Evolutionary conservation across 2,329 filamentous ascomycete genomes (phyloP).

Genomic region (Huntiella abstrusa): DNA sequence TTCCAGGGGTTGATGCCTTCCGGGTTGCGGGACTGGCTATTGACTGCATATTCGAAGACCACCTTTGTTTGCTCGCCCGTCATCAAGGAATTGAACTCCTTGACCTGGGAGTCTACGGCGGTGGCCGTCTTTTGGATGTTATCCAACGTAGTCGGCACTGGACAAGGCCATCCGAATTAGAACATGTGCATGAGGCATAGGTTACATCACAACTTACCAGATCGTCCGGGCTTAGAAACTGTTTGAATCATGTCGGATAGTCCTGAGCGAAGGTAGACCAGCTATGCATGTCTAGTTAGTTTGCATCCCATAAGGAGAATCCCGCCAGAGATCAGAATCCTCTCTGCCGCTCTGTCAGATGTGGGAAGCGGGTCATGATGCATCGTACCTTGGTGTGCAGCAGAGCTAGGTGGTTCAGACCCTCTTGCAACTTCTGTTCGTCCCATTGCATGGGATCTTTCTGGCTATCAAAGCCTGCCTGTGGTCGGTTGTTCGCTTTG

Average conservation of each 20-base stretch:
- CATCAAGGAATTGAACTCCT: conserved; percentile 30
- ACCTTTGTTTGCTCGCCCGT: conserved; percentile 27
- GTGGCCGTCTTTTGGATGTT: conserved; percentile 11
- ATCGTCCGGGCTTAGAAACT: conserved; percentile 4
- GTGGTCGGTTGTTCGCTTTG: conserved; percentile 3
- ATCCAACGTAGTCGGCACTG: conserved; percentile 28
- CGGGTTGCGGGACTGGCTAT: conserved; percentile 35
- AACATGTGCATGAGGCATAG: neutral
- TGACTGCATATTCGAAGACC: conserved; percentile 31
- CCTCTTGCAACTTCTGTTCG: conserved; percentile 10
- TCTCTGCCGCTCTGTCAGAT: too few relatives aligned
- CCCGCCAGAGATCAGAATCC: too few relatives aligned
- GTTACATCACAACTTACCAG: conserved; percentile 5
- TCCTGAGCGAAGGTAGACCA: conserved; percentile 11
- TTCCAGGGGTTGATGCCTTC: conserved; percentile 40
- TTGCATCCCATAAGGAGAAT: neutral
- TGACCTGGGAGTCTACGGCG: conserved; percentile 17
- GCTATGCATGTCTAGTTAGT: conserved; percentile 2
- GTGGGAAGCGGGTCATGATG: conserved; percentile 3
- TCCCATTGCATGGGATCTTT: conserved; percentile 6
- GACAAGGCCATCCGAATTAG: conserved; percentile 8
- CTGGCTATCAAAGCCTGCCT: too few relatives aligned
- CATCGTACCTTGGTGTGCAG: conserved; percentile 10
- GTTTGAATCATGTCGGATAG: conserved; percentile 10
- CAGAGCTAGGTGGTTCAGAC: conserved; percentile 10